Percentiles rank a stretch among this genome's conserved stretches.
Evolutionary conservation across 495 filamentous ascomycete genomes (phyloP).

Genomic region (Penicillium canariense): DNA sequence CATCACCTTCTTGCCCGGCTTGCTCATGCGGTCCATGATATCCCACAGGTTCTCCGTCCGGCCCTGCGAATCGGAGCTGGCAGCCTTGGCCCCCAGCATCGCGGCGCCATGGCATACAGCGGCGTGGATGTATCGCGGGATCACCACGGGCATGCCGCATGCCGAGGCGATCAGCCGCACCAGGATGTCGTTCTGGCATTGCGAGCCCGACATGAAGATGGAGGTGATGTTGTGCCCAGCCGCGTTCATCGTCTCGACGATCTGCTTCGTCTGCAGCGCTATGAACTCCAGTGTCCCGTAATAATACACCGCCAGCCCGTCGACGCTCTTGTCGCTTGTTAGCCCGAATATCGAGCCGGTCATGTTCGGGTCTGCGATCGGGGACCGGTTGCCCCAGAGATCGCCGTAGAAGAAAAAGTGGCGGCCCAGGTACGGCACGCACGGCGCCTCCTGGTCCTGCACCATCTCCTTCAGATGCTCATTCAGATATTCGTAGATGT

Average conservation of each 20-base stretch:
- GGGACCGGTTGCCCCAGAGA: constrained; percentile 95
- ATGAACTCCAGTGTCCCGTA: constrained; percentile 96
- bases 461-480: constrained; percentile 76
- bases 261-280: constrained; percentile 91
- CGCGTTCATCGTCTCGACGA: constrained; percentile 87
- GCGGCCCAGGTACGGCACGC: constrained; percentile 77
- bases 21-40: constrained; percentile 97
- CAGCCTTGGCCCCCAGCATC: constrained; percentile 95
- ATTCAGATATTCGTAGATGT: constrained; percentile 94
- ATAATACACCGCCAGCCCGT: constrained; percentile 86
- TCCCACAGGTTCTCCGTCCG: constrained; percentile 84
- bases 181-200: constrained; percentile 92
- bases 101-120: constrained; percentile 97
- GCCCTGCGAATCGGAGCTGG: constrained; percentile 70
- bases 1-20: constrained; percentile 79
- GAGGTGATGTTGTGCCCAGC: constrained; percentile 79
- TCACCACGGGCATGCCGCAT: constrained; percentile 86
- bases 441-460: constrained; percentile 63
- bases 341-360: constrained; percentile 83
- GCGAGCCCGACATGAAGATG: constrained; percentile 97
- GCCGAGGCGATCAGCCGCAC: constrained; percentile 88
- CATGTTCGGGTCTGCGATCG: constrained; percentile 90
- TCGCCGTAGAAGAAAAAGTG: constrained; percentile 99
- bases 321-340: constrained; percentile 76
- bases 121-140: constrained; percentile 87